phyloP scores from a whole-genome alignment of 176 grass and related monocot genomes.

The Aegilops speltoides region DNA sequence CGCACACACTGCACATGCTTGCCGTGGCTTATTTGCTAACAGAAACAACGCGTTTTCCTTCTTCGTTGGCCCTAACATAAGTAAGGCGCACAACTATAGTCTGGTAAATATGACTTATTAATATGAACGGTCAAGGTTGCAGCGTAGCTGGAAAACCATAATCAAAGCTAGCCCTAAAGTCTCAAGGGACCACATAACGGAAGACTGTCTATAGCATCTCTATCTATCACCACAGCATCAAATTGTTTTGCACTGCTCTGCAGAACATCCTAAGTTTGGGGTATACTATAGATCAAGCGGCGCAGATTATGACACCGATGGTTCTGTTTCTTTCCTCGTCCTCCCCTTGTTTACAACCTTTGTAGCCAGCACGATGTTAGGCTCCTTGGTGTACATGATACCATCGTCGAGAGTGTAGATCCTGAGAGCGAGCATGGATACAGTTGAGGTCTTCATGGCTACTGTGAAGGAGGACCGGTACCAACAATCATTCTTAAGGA shows the following conservation, averaged over 20 bases:
- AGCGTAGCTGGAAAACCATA: conserved; percentile 12
- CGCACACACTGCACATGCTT: too few relatives aligned
- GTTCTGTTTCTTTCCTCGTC: conserved; percentile 42
- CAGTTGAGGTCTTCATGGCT: conserved; percentile 72
- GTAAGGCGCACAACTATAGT: background rate
- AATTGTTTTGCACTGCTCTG: conserved; percentile 22
- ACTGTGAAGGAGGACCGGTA: conserved; percentile 90
- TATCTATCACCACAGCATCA: conserved; percentile 19
- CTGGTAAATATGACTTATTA: background rate
- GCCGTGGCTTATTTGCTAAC: too few relatives aligned
- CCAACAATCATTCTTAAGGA: conserved; percentile 83
- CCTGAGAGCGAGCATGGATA: conserved; percentile 71
- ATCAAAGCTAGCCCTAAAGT: background rate
- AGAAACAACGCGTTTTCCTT: background rate
- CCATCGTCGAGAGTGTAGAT: conserved; percentile 83
- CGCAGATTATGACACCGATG: conserved; percentile 23
- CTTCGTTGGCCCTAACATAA: background rate
- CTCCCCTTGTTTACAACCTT: conserved; percentile 45
- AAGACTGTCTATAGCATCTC: conserved; percentile 23
- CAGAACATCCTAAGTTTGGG: conserved; percentile 32
- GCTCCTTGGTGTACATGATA: conserved; percentile 71
- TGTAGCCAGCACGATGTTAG: conserved; percentile 14
- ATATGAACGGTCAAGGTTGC: conserved; percentile 23
- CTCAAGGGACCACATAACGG: conserved; percentile 19
- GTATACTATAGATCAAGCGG: conserved; percentile 15